Conservation (phyloP, 495 filamentous ascomycete species). For the Penicillium nucicola region DNA sequence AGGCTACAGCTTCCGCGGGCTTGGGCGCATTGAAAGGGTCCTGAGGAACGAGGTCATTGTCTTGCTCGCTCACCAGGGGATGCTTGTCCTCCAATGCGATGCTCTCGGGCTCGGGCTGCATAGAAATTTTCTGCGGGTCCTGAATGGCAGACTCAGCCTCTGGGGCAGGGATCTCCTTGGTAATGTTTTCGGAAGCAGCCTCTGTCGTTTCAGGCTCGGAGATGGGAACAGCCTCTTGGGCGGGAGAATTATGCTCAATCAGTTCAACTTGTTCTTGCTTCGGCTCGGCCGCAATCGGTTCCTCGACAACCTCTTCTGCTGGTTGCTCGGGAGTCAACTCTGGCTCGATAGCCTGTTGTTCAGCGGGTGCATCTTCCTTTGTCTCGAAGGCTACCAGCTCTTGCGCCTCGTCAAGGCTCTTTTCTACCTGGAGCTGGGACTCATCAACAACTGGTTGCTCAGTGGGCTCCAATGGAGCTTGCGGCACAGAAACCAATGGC, state of each 20-base stretch:
- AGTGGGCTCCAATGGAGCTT: neutral
- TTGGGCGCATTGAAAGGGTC: conserved; percentile 8
- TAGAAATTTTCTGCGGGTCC: neutral
- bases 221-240: neutral
- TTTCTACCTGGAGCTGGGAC: neutral
- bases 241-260: neutral
- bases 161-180: neutral
- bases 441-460: neutral
- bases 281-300: conserved; percentile 3
- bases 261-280: conserved; percentile 23
- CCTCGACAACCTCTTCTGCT: neutral
- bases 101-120: neutral
- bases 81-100: neutral
- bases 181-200: neutral
- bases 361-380: neutral
- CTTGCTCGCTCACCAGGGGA: neutral
- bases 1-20: neutral
- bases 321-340: neutral
- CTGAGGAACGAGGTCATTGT: conserved; percentile 3
- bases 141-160: conserved; percentile 1
- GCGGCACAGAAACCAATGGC: neutral
- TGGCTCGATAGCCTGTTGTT: neutral
- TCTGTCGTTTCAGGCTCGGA: neutral
- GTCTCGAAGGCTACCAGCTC: neutral
- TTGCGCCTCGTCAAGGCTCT: neutral